A percentile compares a stretch with the other conserved stretches of the same genome.
Conservation (phyloP, 176 grass and related monocot genomes). For the Stipa capillata region DNA sequence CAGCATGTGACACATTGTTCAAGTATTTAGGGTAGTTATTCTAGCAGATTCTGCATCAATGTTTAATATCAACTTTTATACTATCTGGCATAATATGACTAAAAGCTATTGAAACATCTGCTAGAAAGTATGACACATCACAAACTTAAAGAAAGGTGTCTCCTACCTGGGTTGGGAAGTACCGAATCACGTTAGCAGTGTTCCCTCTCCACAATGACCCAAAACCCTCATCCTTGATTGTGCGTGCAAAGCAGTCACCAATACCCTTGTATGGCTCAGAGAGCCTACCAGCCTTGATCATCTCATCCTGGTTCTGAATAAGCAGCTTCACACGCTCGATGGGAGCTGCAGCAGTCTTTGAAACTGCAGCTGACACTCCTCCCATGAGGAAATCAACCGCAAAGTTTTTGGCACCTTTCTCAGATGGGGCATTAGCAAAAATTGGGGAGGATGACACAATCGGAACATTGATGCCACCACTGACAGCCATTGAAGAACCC, state of each 20-base stretch:
- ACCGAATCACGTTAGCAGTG: slow-evolving; percentile 86
- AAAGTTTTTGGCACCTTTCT: slow-evolving; percentile 63
- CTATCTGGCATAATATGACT: too few relatives aligned
- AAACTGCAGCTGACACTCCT: slow-evolving; percentile 87
- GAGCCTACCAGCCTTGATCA: slow-evolving; percentile 86
- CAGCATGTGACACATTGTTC: not conserved
- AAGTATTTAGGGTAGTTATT: too few relatives aligned
- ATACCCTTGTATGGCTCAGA: slow-evolving; percentile 97
- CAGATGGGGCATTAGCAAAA: slow-evolving; percentile 61
- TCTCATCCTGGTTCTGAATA: slow-evolving; percentile 98
- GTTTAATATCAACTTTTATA: too few relatives aligned
- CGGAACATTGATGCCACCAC: slow-evolving; percentile 22
- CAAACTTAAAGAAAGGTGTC: too few relatives aligned
- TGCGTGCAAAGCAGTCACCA: slow-evolving; percentile 69
- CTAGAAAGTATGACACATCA: too few relatives aligned
- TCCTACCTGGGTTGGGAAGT: slow-evolving; percentile 96
- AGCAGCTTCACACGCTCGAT: slow-evolving; percentile 92
- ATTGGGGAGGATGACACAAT: slow-evolving; percentile 42
- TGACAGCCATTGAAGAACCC: slow-evolving; percentile 25
- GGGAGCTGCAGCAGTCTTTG: slow-evolving; percentile 90
- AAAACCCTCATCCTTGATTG: slow-evolving; percentile 81
- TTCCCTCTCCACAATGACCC: slow-evolving; percentile 81
- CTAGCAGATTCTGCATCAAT: too few relatives aligned
- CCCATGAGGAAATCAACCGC: slow-evolving; percentile 89
- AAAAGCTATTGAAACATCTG: too few relatives aligned